Evolutionary conservation across 257 asterid genomes (phyloP).

Genomic region (Solanum lycopersicoides): DNA sequence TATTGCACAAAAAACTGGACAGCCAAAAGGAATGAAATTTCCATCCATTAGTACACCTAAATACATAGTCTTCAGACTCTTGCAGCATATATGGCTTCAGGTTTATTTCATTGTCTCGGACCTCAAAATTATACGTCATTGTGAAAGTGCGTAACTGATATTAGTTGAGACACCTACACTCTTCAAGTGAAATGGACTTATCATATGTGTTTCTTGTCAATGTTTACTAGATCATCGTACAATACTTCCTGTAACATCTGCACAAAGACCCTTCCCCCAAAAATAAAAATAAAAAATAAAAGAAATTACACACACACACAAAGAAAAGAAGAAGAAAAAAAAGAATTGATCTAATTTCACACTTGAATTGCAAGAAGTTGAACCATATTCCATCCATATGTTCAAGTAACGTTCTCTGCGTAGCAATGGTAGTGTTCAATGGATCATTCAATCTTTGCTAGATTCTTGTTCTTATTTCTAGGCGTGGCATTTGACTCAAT

Average conservation of each 20-base stretch:
- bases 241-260: background rate
- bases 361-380: background rate
- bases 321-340: background rate
- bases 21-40: slow-evolving; percentile 17
- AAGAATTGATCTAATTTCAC: background rate
- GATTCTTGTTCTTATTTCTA: background rate
- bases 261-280: background rate
- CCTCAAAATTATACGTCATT: background rate
- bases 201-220: background rate
- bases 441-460: background rate
- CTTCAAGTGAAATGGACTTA: background rate
- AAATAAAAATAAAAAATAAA: no score
- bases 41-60: slow-evolving; percentile 41
- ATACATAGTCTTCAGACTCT: slow-evolving; percentile 42
- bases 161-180: background rate
- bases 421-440: background rate
- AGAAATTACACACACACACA: background rate
- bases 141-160: background rate
- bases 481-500: background rate
- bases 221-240: background rate
- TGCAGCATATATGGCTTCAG: slow-evolving; percentile 72
- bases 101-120: slow-evolving; percentile 29
- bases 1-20: slow-evolving; percentile 24
- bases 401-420: background rate
- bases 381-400: background rate